Conservation (phyloP, 805 yeast genomes). For the Wickerhamiella cacticola region DNA sequence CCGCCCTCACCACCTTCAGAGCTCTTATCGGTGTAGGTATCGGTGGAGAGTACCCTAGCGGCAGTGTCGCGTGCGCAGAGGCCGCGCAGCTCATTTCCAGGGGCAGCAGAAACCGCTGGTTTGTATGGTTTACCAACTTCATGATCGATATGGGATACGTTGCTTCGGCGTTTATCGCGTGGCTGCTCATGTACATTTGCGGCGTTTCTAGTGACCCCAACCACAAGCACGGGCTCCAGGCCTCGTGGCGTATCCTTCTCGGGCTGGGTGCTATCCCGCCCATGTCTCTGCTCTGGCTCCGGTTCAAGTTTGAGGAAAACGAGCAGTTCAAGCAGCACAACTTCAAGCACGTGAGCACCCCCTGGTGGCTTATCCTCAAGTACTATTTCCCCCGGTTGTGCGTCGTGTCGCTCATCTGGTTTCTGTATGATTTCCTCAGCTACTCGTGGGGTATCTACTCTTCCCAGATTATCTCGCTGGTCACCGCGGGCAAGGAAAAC, state of each 20-base stretch:
- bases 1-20: slow-evolving; percentile 73
- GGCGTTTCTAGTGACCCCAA: slow-evolving; percentile 27
- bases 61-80: slow-evolving; percentile 88
- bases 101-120: slow-evolving; percentile 82
- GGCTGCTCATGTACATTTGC: slow-evolving; percentile 77
- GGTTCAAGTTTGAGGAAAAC: slow-evolving; percentile 65
- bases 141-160: slow-evolving; percentile 87
- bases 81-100: slow-evolving; percentile 65
- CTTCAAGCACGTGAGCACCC: slow-evolving; percentile 49
- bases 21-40: slow-evolving; percentile 83
- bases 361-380: slow-evolving; percentile 57
- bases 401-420: slow-evolving; percentile 73
- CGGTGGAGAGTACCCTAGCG: slow-evolving; percentile 92
- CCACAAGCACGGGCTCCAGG: slow-evolving; percentile 46
- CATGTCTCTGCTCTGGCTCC: slow-evolving; percentile 57
- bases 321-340: slow-evolving; percentile 57
- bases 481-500: slow-evolving; percentile 36
- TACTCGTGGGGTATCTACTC: slow-evolving; percentile 85
- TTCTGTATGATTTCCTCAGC: slow-evolving; percentile 75
- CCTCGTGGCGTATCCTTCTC: slow-evolving; percentile 84
- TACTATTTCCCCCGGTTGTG: slow-evolving; percentile 73
- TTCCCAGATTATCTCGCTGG: slow-evolving; percentile 51
- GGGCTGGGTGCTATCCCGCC: slow-evolving; percentile 91
- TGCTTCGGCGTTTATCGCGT: slow-evolving; percentile 68
- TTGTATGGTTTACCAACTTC: slow-evolving; percentile 75